A percentile compares a stretch with the other conserved stretches of the same genome.
Conservation (phyloP, 495 filamentous ascomycete species). For the Penicillium ochrochloron region DNA sequence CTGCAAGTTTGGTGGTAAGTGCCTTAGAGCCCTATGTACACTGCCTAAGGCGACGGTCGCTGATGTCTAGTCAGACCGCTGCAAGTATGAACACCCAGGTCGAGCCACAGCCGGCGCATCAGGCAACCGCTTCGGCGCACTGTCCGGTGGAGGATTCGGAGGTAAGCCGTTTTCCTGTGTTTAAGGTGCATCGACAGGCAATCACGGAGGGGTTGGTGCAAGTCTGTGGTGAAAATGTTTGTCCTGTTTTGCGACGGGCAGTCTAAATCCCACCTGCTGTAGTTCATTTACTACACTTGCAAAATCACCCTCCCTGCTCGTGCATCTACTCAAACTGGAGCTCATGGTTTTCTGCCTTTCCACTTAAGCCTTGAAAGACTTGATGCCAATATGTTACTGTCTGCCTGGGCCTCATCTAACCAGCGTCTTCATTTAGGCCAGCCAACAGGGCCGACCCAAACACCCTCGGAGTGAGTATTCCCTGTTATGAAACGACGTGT, state of each 20-base stretch:
- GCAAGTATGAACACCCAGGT: conserved; percentile 60
- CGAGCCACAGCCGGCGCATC: conserved; percentile 30
- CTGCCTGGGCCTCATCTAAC: neutral
- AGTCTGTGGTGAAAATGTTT: neutral
- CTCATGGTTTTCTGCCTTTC: neutral
- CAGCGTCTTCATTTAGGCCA: conserved; percentile 17
- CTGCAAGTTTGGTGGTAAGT: conserved; percentile 69
- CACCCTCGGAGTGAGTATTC: conserved; percentile 36
- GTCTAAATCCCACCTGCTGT: neutral
- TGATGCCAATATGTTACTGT: neutral
- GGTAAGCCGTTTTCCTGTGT: conserved; percentile 31
- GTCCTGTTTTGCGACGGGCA: neutral
- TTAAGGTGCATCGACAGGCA: neutral
- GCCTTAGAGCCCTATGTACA: neutral
- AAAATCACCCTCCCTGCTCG: neutral
- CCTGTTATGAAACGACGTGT: neutral
- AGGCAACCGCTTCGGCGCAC: conserved; percentile 51
- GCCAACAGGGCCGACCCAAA: conserved; percentile 27
- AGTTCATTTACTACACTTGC: neutral
- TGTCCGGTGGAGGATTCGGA: conserved; percentile 43
- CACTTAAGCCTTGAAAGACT: neutral
- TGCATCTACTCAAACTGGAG: neutral
- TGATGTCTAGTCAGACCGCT: conserved; percentile 48
- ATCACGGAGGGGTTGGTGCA: neutral
- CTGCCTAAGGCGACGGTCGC: neutral